phyloP scores from a whole-genome alignment of 371 early-diverging fungal species.

The Nematocida sp. region DNA sequence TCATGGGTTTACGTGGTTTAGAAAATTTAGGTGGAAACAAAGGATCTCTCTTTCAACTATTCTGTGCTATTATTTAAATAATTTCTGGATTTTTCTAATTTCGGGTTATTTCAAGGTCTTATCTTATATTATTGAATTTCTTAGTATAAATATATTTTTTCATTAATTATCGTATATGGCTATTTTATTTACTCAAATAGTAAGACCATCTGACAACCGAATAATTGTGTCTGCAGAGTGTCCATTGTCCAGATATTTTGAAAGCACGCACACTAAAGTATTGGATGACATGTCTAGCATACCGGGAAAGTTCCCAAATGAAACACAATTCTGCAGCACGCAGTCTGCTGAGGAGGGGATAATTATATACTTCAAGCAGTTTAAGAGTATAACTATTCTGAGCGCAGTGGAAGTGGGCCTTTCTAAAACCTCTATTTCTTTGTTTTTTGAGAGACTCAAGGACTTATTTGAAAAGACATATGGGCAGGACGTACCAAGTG shows the following conservation, averaged over 20 bases:
- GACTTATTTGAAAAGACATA: constrained; percentile 44
- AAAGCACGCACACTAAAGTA: constrained; percentile 36
- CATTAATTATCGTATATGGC: constrained; percentile 31
- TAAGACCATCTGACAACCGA: constrained; percentile 44
- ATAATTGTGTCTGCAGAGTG: constrained; percentile 58
- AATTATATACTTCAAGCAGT: constrained; percentile 53
- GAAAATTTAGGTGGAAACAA: too few species aligned
- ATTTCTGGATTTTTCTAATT: too few species aligned
- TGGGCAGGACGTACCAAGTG: constrained; percentile 13
- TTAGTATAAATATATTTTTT: constrained; percentile 10
- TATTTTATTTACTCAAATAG: constrained; percentile 55
- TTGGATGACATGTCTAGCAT: constrained; percentile 40
- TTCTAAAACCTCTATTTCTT: constrained; percentile 48
- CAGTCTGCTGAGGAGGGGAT: constrained; percentile 47
- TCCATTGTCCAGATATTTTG: constrained; percentile 50
- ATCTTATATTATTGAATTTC: too few species aligned
- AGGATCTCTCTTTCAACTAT: too few species aligned
- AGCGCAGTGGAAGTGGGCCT: constrained; percentile 56
- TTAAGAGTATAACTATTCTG: constrained; percentile 30
- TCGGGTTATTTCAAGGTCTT: too few species aligned
- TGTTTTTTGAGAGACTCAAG: constrained; percentile 52
- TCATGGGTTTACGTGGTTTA: too few species aligned
- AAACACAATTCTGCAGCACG: constrained; percentile 60
- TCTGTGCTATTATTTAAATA: too few species aligned
- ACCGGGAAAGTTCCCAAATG: constrained; percentile 27